Evolutionary conservation across 108 stramenopile species (phyloP).

Genomic region (Skeletonema marinoi): DNA sequence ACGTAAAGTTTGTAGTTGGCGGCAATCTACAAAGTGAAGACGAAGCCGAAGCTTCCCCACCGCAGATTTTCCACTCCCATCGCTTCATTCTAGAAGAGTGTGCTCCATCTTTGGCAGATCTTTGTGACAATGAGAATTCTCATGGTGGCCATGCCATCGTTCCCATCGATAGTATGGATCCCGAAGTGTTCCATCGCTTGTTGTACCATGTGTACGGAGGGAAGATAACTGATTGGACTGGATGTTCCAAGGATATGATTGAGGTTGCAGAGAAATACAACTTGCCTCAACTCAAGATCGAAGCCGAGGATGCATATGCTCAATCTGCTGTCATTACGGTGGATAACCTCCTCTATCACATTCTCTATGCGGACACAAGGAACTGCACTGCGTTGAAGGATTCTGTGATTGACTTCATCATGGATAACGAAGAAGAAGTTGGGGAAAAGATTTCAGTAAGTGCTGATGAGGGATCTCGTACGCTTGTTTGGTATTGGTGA

Average conservation of each 20-base stretch:
- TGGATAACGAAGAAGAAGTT: constrained; percentile 16
- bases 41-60: not conserved
- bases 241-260: constrained; percentile 19
- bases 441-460: not conserved
- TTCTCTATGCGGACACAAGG: constrained; percentile 23
- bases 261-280: constrained; percentile 31
- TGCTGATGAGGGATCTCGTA: not conserved
- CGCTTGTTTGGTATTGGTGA: constrained; percentile 1
- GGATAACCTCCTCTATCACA: constrained; percentile 11
- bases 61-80: constrained; percentile 1
- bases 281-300: constrained; percentile 18
- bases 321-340: not conserved
- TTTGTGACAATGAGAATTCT: constrained; percentile 10
- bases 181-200: constrained; percentile 18
- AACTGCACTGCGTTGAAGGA: constrained; percentile 26
- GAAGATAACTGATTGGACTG: constrained; percentile 14
- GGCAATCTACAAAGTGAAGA: not conserved
- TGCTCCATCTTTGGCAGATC: constrained; percentile 10
- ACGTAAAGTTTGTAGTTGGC: constrained; percentile 1
- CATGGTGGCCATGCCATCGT: constrained; percentile 6
- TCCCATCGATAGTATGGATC: constrained; percentile 21
- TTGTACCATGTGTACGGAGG: constrained; percentile 26
- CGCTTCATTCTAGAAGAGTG: constrained; percentile 4
- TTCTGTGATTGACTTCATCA: constrained; percentile 13
- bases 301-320: constrained; percentile 27